phyloP scores from a whole-genome alignment of 73 alveolate genomes.

The Urostyla sp. region DNA sequence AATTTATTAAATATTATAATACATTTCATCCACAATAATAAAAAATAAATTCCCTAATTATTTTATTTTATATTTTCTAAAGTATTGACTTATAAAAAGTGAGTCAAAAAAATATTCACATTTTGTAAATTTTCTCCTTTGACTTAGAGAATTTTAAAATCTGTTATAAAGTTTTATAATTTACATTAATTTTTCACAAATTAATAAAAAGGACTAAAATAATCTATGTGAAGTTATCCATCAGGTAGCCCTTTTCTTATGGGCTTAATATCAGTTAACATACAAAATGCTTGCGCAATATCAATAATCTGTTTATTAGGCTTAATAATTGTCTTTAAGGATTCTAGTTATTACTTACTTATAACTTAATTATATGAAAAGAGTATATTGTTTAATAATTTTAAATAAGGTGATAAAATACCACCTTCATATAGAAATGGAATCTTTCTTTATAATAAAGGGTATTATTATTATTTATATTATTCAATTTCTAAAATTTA shows the following conservation, averaged over 20 bases:
- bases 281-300: constrained; percentile 78
- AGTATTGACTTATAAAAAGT: constrained; percentile 45
- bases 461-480: constrained; percentile 66
- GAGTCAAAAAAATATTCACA: constrained; percentile 62
- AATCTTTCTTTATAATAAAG: constrained; percentile 60
- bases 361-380: constrained; percentile 64
- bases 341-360: constrained; percentile 78
- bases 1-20: constrained; percentile 71
- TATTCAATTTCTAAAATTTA: constrained; percentile 68
- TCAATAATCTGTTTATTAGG: constrained; percentile 59
- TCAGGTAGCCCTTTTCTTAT: constrained; percentile 73
- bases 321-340: constrained; percentile 71
- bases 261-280: constrained; percentile 75
- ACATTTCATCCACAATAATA: constrained; percentile 77
- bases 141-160: constrained; percentile 69
- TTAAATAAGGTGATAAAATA: constrained; percentile 71
- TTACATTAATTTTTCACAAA: constrained; percentile 69
- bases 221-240: constrained; percentile 78
- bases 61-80: constrained; percentile 63
- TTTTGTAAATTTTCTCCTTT: constrained; percentile 63
- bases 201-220: constrained; percentile 70
- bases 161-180: constrained; percentile 63
- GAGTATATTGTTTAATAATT: constrained; percentile 48
- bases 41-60: constrained; percentile 78
- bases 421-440: constrained; percentile 80